Percentiles rank a stretch among this genome's conserved stretches.
Evolutionary conservation across 164 flowering plant genomes (phyloP).

Genomic region (Amborella trichopoda): DNA sequence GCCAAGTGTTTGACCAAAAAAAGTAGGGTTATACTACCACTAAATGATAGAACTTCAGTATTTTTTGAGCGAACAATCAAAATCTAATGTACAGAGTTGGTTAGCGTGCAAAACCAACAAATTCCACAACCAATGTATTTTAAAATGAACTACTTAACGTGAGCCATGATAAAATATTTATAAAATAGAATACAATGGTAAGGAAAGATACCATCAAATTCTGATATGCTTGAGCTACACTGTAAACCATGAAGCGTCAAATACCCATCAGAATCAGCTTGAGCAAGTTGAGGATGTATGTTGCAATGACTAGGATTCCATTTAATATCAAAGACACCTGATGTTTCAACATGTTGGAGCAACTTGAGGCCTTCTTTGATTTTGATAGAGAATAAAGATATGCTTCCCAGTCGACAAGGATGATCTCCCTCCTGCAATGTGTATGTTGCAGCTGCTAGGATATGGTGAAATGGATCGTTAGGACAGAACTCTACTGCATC

Average conservation of each 20-base stretch:
- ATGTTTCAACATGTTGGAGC: slow-evolving; percentile 38
- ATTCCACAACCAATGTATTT: no score
- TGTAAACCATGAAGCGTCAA: slow-evolving; percentile 41
- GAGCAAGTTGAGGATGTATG: slow-evolving; percentile 48
- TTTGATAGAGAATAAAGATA: slow-evolving; percentile 62
- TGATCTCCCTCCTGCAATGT: slow-evolving; percentile 67
- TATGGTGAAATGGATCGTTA: slow-evolving; percentile 33
- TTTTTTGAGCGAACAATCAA: no score
- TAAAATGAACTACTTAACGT: no score
- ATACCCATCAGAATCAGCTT: slow-evolving; percentile 85
- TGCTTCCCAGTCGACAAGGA: slow-evolving; percentile 63
- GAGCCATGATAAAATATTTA: no score
- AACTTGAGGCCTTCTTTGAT: slow-evolving; percentile 32
- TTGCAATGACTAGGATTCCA: slow-evolving; percentile 46
- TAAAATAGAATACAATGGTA: no score
- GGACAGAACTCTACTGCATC: slow-evolving; percentile 96
- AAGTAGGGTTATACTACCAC: no score
- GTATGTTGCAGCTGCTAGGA: slow-evolving; percentile 81
- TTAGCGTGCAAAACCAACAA: no score
- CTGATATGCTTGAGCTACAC: slow-evolving; percentile 15
- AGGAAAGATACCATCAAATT: slow-evolving; percentile 24
- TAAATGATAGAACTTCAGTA: no score
- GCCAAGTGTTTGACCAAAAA: no score
- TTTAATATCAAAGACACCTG: slow-evolving; percentile 84
- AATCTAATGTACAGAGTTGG: no score